Percentiles rank a stretch among this genome's conserved stretches.
Evolutionary conservation across 768 basidiomycete genomes (phyloP).

Genomic region (Tylopilus cervinicoccineus): DNA sequence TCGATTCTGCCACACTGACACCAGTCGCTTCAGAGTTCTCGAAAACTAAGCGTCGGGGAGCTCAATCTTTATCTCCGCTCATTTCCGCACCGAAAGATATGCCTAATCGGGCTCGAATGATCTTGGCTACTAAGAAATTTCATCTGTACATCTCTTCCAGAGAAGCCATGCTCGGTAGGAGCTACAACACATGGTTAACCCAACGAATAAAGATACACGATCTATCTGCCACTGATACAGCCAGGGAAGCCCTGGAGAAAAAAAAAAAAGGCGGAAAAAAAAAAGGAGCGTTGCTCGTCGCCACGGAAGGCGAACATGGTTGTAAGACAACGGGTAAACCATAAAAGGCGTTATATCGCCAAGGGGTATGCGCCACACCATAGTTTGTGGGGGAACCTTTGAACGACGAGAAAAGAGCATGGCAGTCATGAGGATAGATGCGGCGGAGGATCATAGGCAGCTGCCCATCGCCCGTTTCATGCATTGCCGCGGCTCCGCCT

Average conservation of each 20-base stretch:
- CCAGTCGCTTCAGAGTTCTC: too few species aligned
- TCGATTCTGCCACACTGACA: too few species aligned
- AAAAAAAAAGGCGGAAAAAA: neutral
- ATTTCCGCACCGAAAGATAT: too few species aligned
- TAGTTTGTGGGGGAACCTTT: neutral
- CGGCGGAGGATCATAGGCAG: slow-evolving; percentile 11
- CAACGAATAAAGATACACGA: slow-evolving; percentile 21
- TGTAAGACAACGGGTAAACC: neutral
- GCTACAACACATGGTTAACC: neutral
- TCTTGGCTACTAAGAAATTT: too few species aligned
- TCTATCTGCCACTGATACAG: slow-evolving; percentile 24
- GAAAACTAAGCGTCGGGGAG: too few species aligned
- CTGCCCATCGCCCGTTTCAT: neutral
- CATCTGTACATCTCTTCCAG: neutral
- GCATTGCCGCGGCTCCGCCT: slow-evolving; percentile 16
- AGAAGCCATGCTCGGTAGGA: neutral
- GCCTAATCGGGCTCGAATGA: too few species aligned
- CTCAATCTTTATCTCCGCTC: too few species aligned
- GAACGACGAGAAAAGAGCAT: neutral
- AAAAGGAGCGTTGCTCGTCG: slow-evolving; percentile 2
- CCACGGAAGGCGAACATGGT: neutral
- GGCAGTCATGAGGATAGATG: neutral
- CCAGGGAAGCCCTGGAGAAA: neutral
- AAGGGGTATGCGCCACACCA: neutral
- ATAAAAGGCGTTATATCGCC: slow-evolving; percentile 9